Base-by-base conservation (phyloP, 768 basidiomycete species). In the Suillus subluteus region DNA sequence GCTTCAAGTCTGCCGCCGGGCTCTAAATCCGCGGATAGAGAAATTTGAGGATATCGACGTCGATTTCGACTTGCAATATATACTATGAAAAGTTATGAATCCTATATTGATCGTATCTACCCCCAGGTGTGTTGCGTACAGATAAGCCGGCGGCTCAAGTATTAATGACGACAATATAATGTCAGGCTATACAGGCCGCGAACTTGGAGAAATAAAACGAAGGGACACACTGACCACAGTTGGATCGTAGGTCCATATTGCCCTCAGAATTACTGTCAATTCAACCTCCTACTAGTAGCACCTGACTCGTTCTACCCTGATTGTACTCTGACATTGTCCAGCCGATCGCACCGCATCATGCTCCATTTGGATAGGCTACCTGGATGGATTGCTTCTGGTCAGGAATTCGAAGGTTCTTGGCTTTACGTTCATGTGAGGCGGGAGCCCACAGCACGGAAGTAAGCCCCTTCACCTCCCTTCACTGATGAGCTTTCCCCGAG, bases 331-430 rank as follows among this genome's bases (percentile, higher is more conserved):
- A 26, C 38, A 26, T 40, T 35, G 32, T 56, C 11, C 32, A 56
- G 55, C 32, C 35, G 55, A 56, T 56, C 21, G 32, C 21, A n/a
- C 32, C 12, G 35, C 23, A 50, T 50, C 13, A 55, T 56, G 6
- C 55, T 38, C 58, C 37, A 58, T 58, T 58, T 58, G 37, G 58
- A 23, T 23, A 40, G 56, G 35, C 58, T 59, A 18, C 9, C 16
- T 59, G 26, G 5, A 11, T 59, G n/a, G 18, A 13, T 12, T 59
- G 9, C 59, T 61, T 61, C 59, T 61, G 59, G 59, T 3, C 37
- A 43, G 40, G 40, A 40, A 38, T 56, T 56, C 55, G 12, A 58
- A 21, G 26, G 16, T 16, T 59, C 16, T 23, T 32, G 18, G 18
- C 30, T 61, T 61, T 43, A 61, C 58, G 58, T 61, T 43, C 40